Percentiles rank a stretch among this genome's conserved stretches.
Evolutionary conservation across 768 basidiomycete genomes (phyloP).

Genomic region (Boletus rubropictus): DNA sequence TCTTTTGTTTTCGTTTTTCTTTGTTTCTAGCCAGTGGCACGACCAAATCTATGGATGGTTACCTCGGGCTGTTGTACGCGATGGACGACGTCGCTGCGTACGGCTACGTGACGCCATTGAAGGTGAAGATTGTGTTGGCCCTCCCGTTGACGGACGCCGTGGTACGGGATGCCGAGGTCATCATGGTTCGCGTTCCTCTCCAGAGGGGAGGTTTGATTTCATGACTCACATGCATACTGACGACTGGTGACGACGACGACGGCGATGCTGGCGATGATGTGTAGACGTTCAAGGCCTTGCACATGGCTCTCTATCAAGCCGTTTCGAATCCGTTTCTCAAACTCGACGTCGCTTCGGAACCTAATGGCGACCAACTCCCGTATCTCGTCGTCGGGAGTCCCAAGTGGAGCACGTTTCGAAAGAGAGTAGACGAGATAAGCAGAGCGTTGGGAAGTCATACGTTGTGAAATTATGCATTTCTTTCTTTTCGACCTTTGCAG

Average conservation of each 20-base stretch:
- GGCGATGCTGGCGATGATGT: not conserved
- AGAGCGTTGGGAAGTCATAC: conserved; percentile 46
- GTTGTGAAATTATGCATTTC: conserved; percentile 12
- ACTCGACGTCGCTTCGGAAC: conserved; percentile 47
- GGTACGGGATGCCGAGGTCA: conserved; percentile 74
- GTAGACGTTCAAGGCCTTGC: conserved; percentile 84
- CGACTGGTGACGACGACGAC: not conserved
- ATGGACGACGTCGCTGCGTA: conserved; percentile 93
- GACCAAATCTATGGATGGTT: conserved; percentile 67
- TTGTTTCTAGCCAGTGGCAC: conserved; percentile 28
- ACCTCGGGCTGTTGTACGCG: conserved; percentile 80
- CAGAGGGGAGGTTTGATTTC: not conserved
- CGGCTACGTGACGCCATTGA: conserved; percentile 84
- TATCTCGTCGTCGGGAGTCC: conserved; percentile 55
- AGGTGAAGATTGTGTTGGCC: conserved; percentile 80
- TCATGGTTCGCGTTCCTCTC: conserved; percentile 45
- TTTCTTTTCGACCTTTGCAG: not conserved
- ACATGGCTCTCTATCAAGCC: conserved; percentile 80
- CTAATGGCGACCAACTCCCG: conserved; percentile 45
- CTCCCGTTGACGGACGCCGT: conserved; percentile 77
- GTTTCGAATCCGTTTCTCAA: conserved; percentile 84
- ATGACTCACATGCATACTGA: not conserved
- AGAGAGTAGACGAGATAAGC: conserved; percentile 70
- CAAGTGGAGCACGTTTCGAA: conserved; percentile 66
- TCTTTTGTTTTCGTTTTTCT: not conserved